These are phyloP conservation scores for Acanthochlamys bracteata DNA, from an alignment of 106 monocot genomes.

Conservation along the genomic window DNA sequence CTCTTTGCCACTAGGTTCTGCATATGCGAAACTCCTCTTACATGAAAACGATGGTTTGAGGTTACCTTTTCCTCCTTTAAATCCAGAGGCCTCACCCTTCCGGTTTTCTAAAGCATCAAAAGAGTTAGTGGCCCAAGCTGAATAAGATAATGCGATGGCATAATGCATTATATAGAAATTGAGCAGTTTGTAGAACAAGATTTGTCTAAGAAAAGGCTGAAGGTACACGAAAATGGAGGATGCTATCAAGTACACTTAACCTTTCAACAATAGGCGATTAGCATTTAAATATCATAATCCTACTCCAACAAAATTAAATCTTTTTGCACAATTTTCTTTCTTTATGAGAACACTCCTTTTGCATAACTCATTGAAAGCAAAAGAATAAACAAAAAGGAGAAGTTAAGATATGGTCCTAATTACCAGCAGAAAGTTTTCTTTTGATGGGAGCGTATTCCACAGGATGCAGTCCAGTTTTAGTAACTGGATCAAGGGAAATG, in stretches of 20 bases:
- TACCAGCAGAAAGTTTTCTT: constrained; percentile 9
- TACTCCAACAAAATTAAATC: too few relatives aligned
- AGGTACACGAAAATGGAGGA: too few relatives aligned
- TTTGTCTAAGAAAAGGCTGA: too few relatives aligned
- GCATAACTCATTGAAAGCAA: too few relatives aligned
- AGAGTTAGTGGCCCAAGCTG: not conserved
- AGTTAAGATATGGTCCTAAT: not conserved
- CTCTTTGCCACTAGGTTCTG: constrained; percentile 2
- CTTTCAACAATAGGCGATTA: too few relatives aligned
- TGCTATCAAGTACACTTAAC: too few relatives aligned
- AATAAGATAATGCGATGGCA: not conserved
- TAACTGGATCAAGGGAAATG: constrained; percentile 1
- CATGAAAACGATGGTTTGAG: not conserved
- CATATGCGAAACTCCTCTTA: not conserved
- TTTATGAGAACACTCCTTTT: too few relatives aligned
- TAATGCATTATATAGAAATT: too few relatives aligned
- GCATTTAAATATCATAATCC: too few relatives aligned
- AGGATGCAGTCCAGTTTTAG: not conserved
- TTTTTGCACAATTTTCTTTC: too few relatives aligned
- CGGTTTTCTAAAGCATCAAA: not conserved
- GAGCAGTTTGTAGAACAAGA: too few relatives aligned
- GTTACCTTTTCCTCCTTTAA: not conserved
- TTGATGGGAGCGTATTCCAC: not conserved
- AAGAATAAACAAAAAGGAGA: not conserved
- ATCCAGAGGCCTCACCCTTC: not conserved